Conservation (phyloP, 2,329 filamentous ascomycete species). For the Grosmannia huntii region DNA sequence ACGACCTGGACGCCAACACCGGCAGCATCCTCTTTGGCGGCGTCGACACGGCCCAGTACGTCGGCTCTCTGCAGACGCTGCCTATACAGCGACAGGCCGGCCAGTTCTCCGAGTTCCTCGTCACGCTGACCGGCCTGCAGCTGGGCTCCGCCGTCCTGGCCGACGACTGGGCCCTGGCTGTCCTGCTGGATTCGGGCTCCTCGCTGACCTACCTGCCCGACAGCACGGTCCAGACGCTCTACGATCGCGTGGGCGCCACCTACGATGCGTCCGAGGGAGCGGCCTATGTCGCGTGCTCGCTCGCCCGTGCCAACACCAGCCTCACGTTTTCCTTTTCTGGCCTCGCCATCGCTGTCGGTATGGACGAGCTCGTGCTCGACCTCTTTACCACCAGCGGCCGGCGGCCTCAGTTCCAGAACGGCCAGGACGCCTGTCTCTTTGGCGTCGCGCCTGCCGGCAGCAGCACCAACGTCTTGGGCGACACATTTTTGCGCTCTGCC, state of each 20-base stretch:
- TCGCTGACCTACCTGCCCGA: constrained; percentile 56
- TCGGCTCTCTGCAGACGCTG: constrained; percentile 49
- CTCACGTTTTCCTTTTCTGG: constrained; percentile 43
- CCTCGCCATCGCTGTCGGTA: constrained; percentile 38
- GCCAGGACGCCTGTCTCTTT: constrained; percentile 48
- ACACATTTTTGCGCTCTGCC: constrained; percentile 62
- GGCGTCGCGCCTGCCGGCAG: constrained; percentile 48
- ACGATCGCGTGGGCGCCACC: constrained; percentile 42
- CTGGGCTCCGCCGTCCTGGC: constrained; percentile 30
- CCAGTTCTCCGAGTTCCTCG: constrained; percentile 48
- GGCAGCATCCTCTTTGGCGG: constrained; percentile 66
- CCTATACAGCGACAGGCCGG: constrained; percentile 47
- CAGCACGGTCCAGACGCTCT: constrained; percentile 39
- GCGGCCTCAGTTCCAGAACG: constrained; percentile 38
- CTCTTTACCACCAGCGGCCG: constrained; percentile 31
- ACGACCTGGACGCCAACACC: constrained; percentile 52
- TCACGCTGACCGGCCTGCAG: constrained; percentile 51
- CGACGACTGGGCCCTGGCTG: constrained; percentile 41
- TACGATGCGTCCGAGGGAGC: constrained; percentile 39
- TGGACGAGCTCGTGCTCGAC: constrained; percentile 48
- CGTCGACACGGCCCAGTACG: constrained; percentile 53
- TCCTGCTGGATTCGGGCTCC: constrained; percentile 60
- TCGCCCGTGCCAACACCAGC: constrained; percentile 26
- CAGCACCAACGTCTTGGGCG: constrained; percentile 51
- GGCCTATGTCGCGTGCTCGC: constrained; percentile 50